phyloP scores from a whole-genome alignment of 2,329 filamentous ascomycete genomes.

The Sporothrix curviconia region DNA sequence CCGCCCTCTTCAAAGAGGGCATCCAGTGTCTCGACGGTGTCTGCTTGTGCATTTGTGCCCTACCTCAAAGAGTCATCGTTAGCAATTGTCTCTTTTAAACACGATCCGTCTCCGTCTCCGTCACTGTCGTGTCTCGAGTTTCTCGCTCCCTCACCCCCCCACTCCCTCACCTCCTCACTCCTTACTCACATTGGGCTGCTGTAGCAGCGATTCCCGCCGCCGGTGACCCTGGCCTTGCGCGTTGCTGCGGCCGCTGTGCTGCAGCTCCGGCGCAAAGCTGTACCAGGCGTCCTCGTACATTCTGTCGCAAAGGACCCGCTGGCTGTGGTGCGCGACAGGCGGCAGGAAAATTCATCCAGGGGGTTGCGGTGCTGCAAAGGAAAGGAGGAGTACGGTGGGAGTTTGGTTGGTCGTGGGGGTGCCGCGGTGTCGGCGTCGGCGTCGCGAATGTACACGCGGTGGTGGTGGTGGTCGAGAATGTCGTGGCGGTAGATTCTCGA shows the following conservation, averaged over 20 bases:
- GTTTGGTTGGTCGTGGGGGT: background rate
- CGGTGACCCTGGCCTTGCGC: slow-evolving; percentile 49
- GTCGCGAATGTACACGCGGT: background rate
- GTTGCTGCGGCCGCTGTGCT: slow-evolving; percentile 40
- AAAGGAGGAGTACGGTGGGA: no score
- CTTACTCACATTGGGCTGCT: slow-evolving; percentile 53
- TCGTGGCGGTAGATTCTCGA: background rate
- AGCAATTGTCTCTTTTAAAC: no score
- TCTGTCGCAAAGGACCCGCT: background rate
- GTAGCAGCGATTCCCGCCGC: slow-evolving; percentile 63
- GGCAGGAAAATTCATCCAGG: background rate
- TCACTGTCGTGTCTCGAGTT: no score
- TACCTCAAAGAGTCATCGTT: no score
- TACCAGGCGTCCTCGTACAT: slow-evolving; percentile 88
- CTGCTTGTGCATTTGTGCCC: slow-evolving; percentile 46
- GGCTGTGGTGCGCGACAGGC: background rate
- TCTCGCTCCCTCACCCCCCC: background rate
- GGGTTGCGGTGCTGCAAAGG: no score
- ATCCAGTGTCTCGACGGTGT: slow-evolving; percentile 49
- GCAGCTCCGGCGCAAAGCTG: slow-evolving; percentile 61
- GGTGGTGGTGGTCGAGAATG: no score
- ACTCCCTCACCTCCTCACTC: background rate
- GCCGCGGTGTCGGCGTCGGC: background rate
- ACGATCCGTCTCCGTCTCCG: background rate
- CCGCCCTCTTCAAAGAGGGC: slow-evolving; percentile 53